Evolutionary conservation across 495 filamentous ascomycete species (phyloP), one percentile per base, ranked within the genome.

Genomic region (Corynascus novoguineensis): DNA sequence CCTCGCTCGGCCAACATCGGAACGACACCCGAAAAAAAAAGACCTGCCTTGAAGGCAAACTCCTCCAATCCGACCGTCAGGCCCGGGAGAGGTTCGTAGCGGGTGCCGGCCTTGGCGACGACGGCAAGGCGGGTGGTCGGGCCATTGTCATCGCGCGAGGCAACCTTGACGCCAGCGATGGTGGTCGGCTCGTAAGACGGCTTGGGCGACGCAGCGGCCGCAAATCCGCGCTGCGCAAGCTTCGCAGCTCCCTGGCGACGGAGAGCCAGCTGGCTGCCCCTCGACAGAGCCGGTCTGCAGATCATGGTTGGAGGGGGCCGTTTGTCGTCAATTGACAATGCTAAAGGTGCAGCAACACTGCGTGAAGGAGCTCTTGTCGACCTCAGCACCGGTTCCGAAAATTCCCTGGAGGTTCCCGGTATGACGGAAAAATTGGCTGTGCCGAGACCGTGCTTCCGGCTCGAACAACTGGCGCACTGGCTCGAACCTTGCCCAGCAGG

Each of bases 41-140:
- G 37, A 78, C 84, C 58, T 70, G 93, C 93, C 87, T 93, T 92
- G 86, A 96, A 99, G 55, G 93, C 91, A 74, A 89, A 97, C 68
- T 88, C 84, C 75, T 93, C 86, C 60, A 99, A 78, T 27, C 86
- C 92, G 62, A 95, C 88, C 54, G 91, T 84, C 68, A 95, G 83
- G 50, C 95, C 93, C 63, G 93, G 95, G 57, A 86, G 78, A 42
- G 84, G 80, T 79, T 99, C 83, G 76, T 91, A 97, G 71, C 93
- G 80, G 63, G 91, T 90, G 67, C 93, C 93, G 57, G 89, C 93
- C 73, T 92, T 93, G 47, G 90, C 83, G 69, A 97, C 90, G 61
- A 99, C 68, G 34, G 90, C 91, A 61, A 99, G 80, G 59, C 87
- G 90, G 44, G 89, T 90, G 51, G 91, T 95, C 62, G 90, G 90